A percentile compares a stretch with the other conserved stretches of the same genome.
Conservation (phyloP, 2,329 filamentous ascomycete species). For the Calonectria ilicicola region DNA sequence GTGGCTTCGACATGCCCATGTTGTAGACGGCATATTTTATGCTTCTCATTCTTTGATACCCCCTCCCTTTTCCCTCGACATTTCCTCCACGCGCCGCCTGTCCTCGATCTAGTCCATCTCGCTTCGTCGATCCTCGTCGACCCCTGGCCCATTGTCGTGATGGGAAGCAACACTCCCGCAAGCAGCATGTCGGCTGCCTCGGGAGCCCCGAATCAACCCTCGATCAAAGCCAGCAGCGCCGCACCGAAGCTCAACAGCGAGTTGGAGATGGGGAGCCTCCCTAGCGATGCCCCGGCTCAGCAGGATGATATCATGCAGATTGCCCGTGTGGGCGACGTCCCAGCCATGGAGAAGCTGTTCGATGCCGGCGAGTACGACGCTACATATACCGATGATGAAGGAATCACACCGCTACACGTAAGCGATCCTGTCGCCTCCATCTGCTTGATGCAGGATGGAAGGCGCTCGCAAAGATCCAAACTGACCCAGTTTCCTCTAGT, state of each 20-base stretch:
- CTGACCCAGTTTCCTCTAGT: conserved; percentile 65
- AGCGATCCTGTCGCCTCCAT: conserved; percentile 45
- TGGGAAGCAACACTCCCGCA: conserved; percentile 55
- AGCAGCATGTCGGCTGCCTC: conserved; percentile 52
- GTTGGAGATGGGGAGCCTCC: conserved; percentile 66
- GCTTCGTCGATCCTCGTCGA: conserved; percentile 8
- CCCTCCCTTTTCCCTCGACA: background rate
- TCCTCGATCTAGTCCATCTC: conserved; percentile 1
- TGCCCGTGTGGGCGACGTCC: conserved; percentile 87
- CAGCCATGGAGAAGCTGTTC: conserved; percentile 89
- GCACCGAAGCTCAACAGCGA: conserved; percentile 69
- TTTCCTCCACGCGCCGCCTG: background rate
- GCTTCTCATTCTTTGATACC: background rate
- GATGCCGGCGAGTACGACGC: conserved; percentile 85
- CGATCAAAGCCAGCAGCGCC: conserved; percentile 64
- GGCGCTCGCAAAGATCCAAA: background rate
- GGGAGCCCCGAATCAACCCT: conserved; percentile 64
- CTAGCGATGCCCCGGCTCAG: conserved; percentile 50
- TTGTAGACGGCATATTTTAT: conserved; percentile 22
- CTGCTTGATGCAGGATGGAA: background rate
- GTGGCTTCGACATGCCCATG: conserved; percentile 32
- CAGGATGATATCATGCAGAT: conserved; percentile 95
- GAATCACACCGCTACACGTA: conserved; percentile 96
- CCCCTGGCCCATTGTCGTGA: conserved; percentile 41
- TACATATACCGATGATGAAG: conserved; percentile 87